Evolutionary conservation across 176 grass and related monocot genomes (phyloP).

Genomic region (Chrysopogon serrulatus): DNA sequence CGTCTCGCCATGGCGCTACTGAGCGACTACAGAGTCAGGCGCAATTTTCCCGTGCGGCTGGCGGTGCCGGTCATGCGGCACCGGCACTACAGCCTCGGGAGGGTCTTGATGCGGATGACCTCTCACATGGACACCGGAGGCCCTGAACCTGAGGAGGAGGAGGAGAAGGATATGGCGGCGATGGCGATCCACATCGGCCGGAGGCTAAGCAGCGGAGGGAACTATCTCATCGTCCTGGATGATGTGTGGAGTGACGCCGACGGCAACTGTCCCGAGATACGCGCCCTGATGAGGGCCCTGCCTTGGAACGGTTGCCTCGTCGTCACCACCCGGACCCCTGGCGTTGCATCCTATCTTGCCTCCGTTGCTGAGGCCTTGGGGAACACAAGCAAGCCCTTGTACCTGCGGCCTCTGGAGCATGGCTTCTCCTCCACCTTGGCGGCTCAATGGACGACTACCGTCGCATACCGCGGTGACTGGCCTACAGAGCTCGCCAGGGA

Average conservation of each 20-base stretch:
- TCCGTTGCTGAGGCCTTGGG: background rate
- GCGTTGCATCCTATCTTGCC: background rate
- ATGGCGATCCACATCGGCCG: background rate
- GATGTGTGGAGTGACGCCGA: background rate
- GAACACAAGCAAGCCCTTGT: background rate
- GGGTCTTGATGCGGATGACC: no score
- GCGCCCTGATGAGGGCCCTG: background rate
- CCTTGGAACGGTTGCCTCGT: background rate
- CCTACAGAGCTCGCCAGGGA: background rate
- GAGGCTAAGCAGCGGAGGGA: no score
- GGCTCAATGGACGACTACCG: background rate
- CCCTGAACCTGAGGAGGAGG: no score
- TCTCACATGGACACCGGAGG: no score
- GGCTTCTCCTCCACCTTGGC: background rate
- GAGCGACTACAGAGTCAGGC: background rate
- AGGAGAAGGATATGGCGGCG: no score
- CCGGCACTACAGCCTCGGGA: no score
- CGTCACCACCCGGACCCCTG: background rate
- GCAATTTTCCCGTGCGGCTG: background rate
- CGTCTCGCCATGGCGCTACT: background rate
- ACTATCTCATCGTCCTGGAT: slow-evolving; percentile 4
- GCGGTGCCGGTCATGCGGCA: background rate
- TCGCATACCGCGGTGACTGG: background rate
- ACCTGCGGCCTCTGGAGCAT: background rate
- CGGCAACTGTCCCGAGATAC: background rate